Base-by-base conservation (phyloP, 805 yeast genomes). In the Ogataea methanolica region DNA sequence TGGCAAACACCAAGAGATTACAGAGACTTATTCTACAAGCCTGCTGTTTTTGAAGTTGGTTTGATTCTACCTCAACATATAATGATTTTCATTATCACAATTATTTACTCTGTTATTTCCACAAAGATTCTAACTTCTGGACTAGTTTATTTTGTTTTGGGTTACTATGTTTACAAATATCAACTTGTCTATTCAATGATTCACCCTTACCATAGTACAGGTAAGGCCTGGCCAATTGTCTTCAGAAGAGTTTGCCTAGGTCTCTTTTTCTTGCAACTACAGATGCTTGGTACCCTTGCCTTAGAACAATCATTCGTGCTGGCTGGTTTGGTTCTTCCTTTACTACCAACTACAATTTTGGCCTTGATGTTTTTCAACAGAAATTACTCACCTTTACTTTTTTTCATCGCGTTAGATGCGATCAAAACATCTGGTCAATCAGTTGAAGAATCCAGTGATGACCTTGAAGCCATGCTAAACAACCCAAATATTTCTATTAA, bases 211-310 rank as follows among this genome's bases (percentile, higher is more conserved):
- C 85, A 80, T 60, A 78, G 83, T 14, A 80, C 85, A 0, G 86
- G 86, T 5, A 79, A 79, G 55, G 82, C 78, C 4, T 80, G 86
- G 86, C 83, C 83, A 3, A 75, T 80, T 65, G 78, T 80, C 6
- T 79, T 79, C 52, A 67, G 81, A 47, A 62, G 86, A 43, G 68
- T 79, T 31, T 73, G 80, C 46, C 58, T 80, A 31, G 86, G 85
- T 1, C 62, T 79, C 39, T 62, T 80, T 11, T 68, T 80, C 35
- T 75, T 80, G 54, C 84, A 80, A 50, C 58, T 80, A n/a, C 79
- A 80, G 52, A 80, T 80, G 83, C 72, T 79, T 60, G 85, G 86
- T 12, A 77, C 85, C 0, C 62, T 80, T 39, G 85, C 84, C 2
- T 68, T 80, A 46, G 83, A 80, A 53, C 79, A 80, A 33, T 80